Evolutionary conservation across 441 rosid genomes (phyloP), one percentile per base, ranked within the genome.

Genomic region (Bocquillonia castaneifolia): DNA sequence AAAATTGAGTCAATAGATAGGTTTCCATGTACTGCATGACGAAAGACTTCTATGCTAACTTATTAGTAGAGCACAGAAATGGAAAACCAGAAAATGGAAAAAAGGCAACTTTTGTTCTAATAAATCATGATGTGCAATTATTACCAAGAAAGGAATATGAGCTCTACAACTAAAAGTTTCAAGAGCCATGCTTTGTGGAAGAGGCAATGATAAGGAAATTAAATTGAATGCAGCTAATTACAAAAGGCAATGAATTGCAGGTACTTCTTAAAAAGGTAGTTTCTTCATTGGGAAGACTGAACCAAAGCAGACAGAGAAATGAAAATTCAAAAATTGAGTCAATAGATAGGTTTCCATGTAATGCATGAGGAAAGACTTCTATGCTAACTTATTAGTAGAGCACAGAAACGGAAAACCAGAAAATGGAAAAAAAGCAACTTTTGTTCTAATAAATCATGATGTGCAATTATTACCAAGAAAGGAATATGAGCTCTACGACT

Each of bases 121-220:
- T 28, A 62, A 22, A 15, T 17, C 37, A 48, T 31, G 20, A 63
- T 45, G 39, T 29, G 42, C 9, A 10, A 13, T 9, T 29, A 55
- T 29, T 55, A 55, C 59, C 36, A n/a, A n/a, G 26, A n/a, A 1
- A n/a, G n/a, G n/a, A n/a, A n/a, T n/a, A n/a, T n/a, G n/a, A n/a
- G n/a, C n/a, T 88, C 97, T 75, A 88, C 69, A 72, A 92, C 94
- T 74, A 92, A 84, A 74, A 94, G 96, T 84, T 94, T 90, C 82
- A 90, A 77, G 45, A 94, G 83, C 99, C 99, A 94, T 37, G 97
- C 96, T 80, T 97, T 88, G 97, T 93, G 74, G n/a, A 34, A 64
- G 78, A 71, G 50, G 66, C 68, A 64, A 73, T 32, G 23, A 72
- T 15, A 48, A 52, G 26, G 64, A 63, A 74, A 48, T 18, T 62